Conservation (phyloP, 495 filamentous ascomycete species). For the Evernia prunastri region DNA sequence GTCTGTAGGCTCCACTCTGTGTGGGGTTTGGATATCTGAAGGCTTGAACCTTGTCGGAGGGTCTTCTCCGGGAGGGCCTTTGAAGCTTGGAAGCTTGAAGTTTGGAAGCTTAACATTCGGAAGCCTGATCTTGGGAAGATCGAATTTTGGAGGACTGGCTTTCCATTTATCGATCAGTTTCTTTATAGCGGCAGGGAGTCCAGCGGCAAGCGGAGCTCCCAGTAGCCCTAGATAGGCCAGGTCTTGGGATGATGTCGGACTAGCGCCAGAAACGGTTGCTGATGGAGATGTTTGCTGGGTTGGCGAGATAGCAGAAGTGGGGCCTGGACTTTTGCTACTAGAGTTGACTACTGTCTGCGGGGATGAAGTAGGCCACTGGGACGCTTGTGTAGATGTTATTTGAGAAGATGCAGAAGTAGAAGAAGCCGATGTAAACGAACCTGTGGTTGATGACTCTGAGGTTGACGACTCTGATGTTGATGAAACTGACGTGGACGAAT, state of each 20-base stretch:
- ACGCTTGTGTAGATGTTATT: not conserved
- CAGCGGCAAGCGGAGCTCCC: not conserved
- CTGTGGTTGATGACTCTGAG: not conserved
- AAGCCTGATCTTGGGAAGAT: not conserved
- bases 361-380: not conserved
- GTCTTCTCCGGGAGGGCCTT: not conserved
- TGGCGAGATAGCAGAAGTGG: not conserved
- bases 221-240: not conserved
- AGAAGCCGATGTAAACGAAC: too few relatives aligned
- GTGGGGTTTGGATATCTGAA: constrained; percentile 1
- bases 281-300: not conserved
- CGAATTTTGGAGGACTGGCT: not conserved
- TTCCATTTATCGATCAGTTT: not conserved
- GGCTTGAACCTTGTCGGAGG: not conserved
- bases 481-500: not conserved
- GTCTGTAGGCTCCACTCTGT: not conserved
- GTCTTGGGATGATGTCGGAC: not conserved
- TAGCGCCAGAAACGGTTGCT: not conserved
- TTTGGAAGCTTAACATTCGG: not conserved
- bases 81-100: not conserved
- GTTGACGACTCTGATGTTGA: too few relatives aligned
- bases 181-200: not conserved
- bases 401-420: not conserved
- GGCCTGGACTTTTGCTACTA: not conserved
- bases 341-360: not conserved